Base-by-base conservation (phyloP, 768 basidiomycete genomes). In the Suillus ampliporus region DNA sequence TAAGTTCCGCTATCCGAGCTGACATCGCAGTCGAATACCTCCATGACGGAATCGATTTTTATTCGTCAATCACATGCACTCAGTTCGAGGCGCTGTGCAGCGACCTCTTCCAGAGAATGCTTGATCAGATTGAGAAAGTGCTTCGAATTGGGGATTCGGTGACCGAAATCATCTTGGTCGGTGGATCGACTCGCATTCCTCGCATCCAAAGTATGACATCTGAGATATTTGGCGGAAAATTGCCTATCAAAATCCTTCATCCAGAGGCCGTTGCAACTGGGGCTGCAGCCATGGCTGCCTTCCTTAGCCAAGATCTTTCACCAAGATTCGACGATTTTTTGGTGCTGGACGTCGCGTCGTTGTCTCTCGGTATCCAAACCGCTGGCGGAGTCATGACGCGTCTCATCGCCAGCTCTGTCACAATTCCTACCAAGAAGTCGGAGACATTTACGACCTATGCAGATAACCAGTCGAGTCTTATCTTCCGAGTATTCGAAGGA, bases 371-470 rank as follows among this genome's bases (percentile, higher is more conserved):
- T 89, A 97, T 99, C 73, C 96, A 98, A 83, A 98, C 96, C 46
- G 95, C 95, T 67, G 96, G 96, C 77, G 97, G 97, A 87, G 96
- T 98, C 75, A 95, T 99, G 93, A 97, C 96, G 37, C 87, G 94
- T 53, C 89, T 99, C 76, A 97, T 98, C 86, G 95, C 95, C 82
- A 90, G 96, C 60, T 98, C 98, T 85, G 97, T 95, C 65, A 97
- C 95, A 57, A 93, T 99, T 68, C 97, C 97, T 28, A 97, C 95
- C 71, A 97, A 96, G 83, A 97, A 97, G 83, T 95, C 95, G 15
- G 95, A 98, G 82, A 93, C 90, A 74, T 97, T 98, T 88, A 97
- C 96, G 41, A 98, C 97, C 23, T 95, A 97, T 83, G 89, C 95
- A 68, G 96, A 97, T 83, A 97, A 98, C 83, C 95, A 98, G 77